Evolutionary conservation across 257 asterid genomes (phyloP), one percentile per base, ranked within the genome.

Genomic region (Salvia splendens): DNA sequence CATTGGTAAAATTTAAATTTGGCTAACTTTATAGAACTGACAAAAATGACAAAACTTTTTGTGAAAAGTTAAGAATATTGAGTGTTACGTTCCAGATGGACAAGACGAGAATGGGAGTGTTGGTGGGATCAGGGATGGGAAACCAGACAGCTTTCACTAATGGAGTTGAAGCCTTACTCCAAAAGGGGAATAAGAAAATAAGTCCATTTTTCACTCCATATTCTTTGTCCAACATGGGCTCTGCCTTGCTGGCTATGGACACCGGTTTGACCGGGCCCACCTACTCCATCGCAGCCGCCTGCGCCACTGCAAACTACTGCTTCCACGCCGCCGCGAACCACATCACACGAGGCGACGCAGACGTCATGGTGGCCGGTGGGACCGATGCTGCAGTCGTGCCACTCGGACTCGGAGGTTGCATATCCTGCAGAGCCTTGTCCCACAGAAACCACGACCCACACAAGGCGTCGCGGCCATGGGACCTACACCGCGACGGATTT

Each of bases 401-500:
- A 3, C 2, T 40, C 8, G 74, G 59, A 7, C 33, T 78, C 1
- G 81, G 74, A 15, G 79, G 82, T 8, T 73, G 76, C 12, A 57
- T 62, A 20, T 82, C 82, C 35, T 73, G 75, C 53, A 33, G 76
- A 6, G 84, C 78, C 12, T 58, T 78, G 72, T 78, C 84, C 14
- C 71, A 69, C 16, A 75, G 15, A 36, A 58, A 58, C 47, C 2
- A 58, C 12, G 32, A 58, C 0, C 64, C 64, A 14, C 47, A 58
- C 6, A 75, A 40, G 84, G 92, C 92, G 4, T 86, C 89, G 5
- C 74, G 89, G 71, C 89, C 89, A 4, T 86, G 93, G 93, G 87
- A 84, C 74, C 75, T 57, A 69, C 43, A 67, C 38, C 84, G 84
- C 1, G 85, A 84, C 46, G 88, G 88, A 2, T 84, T 86, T 65